A percentile compares a stretch with the other conserved stretches of the same genome.
These are phyloP conservation scores for Fusarium miscanthi DNA, from an alignment of 2,329 filamentous ascomycete species.

Conservation along the genomic window DNA sequence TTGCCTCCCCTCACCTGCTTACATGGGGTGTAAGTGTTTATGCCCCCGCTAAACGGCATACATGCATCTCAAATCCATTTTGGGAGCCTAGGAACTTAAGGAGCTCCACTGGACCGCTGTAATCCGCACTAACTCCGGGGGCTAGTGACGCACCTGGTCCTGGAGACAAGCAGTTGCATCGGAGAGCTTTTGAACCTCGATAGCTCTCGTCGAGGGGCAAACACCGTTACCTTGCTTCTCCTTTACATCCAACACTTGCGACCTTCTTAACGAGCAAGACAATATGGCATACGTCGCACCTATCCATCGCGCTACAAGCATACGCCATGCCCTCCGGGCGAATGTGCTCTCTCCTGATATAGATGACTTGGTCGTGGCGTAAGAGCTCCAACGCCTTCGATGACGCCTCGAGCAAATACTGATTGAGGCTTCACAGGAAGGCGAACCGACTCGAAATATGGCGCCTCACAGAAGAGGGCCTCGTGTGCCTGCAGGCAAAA, in stretches of 20 bases:
- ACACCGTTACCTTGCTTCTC: slow-evolving; percentile 2
- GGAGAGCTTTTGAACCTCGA: slow-evolving; percentile 38
- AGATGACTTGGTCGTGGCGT: slow-evolving; percentile 90
- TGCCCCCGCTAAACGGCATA: slow-evolving; percentile 20
- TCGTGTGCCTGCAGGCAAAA: slow-evolving; percentile 74
- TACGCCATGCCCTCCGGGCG: slow-evolving; percentile 87
- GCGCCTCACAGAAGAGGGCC: slow-evolving; percentile 71
- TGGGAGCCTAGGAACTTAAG: background rate
- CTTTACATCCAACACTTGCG: background rate
- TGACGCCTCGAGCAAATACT: slow-evolving; percentile 43
- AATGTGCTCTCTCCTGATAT: slow-evolving; percentile 78
- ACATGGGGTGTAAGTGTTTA: background rate
- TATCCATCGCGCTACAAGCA: slow-evolving; percentile 91
- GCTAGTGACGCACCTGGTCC: slow-evolving; percentile 41
- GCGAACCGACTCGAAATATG: slow-evolving; percentile 89
- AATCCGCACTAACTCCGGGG: slow-evolving; percentile 45
- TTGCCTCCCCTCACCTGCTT: background rate
- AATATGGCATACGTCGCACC: slow-evolving; percentile 94
- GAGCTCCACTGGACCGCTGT: slow-evolving; percentile 39
- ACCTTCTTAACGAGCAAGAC: slow-evolving; percentile 9
- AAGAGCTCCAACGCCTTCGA: slow-evolving; percentile 52
- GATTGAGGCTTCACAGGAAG: slow-evolving; percentile 66
- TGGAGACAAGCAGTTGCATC: slow-evolving; percentile 27
- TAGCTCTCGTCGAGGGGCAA: slow-evolving; percentile 44
- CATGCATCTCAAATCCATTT: background rate